phyloP scores from a whole-genome alignment of 768 basidiomycete species.

The Lepiota brunneoincarnata region DNA sequence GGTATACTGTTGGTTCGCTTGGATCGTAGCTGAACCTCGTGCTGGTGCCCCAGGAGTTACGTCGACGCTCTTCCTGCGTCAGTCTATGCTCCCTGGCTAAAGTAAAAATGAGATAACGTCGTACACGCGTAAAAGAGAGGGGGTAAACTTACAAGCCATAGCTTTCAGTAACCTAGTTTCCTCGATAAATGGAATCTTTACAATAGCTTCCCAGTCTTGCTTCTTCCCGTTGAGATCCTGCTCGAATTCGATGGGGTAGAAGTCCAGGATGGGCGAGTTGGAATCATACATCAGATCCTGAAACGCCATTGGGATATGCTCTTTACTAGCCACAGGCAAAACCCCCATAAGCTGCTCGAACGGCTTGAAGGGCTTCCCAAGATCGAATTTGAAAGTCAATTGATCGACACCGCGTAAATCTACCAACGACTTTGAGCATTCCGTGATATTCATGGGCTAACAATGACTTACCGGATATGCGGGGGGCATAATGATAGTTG shows the following conservation, averaged over 20 bases:
- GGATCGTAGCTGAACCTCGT: conserved; percentile 72
- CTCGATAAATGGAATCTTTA: conserved; percentile 98
- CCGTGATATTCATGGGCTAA: conserved; percentile 1
- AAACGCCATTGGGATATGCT: conserved; percentile 85
- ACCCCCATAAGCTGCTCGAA: conserved; percentile 99
- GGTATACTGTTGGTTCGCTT: conserved; percentile 67
- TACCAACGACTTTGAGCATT: conserved; percentile 16
- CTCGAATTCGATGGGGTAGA: conserved; percentile 91
- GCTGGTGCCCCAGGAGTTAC: conserved; percentile 81
- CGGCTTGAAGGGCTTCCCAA: conserved; percentile 88
- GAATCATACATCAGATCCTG: conserved; percentile 88
- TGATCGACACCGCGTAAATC: conserved; percentile 69
- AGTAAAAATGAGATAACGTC: neutral
- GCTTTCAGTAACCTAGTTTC: conserved; percentile 72
- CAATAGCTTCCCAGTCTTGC: conserved; percentile 97
- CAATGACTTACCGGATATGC: conserved; percentile 76
- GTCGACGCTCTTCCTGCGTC: conserved; percentile 65
- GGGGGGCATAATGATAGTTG: conserved; percentile 95
- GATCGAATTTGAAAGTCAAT: conserved; percentile 82
- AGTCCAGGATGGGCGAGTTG: conserved; percentile 87
- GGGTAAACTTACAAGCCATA: conserved; percentile 67
- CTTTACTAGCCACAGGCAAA: conserved; percentile 85
- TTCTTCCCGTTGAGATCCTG: conserved; percentile 97
- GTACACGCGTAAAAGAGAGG: neutral
- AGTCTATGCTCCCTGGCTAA: conserved; percentile 78